A percentile compares a stretch with the other conserved stretches of the same genome.
Evolutionary conservation across 768 basidiomycete species (phyloP).

Genomic region (Kwoniella dendrophila): DNA sequence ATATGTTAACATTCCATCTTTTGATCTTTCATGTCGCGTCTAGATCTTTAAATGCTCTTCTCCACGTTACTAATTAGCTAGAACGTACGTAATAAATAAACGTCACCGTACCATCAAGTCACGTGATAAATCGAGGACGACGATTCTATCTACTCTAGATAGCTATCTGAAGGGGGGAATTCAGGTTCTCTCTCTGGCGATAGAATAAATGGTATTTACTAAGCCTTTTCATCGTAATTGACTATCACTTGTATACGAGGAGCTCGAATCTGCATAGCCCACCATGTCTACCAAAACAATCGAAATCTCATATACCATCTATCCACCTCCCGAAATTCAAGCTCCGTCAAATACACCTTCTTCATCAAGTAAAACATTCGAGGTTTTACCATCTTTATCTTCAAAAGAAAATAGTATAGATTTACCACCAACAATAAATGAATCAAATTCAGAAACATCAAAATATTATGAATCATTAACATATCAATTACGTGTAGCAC

Average conservation of each 20-base stretch:
- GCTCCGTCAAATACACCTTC: conserved; percentile 5
- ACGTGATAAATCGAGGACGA: neutral
- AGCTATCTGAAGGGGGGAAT: too few species aligned
- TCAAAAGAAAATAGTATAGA: neutral
- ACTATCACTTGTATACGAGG: too few species aligned
- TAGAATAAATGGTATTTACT: too few species aligned
- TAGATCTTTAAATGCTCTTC: neutral
- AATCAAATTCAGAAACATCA: neutral
- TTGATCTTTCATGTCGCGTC: conserved; percentile 16
- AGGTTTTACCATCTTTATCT: neutral
- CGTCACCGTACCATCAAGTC: neutral
- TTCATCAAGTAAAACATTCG: neutral
- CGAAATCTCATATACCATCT: conserved; percentile 12
- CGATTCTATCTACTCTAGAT: neutral
- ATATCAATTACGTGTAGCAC: conserved; percentile 20
- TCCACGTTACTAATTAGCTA: too few species aligned
- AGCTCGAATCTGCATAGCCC: too few species aligned
- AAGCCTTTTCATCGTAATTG: too few species aligned
- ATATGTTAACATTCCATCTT: neutral
- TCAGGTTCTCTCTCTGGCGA: too few species aligned
- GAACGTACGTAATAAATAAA: too few species aligned
- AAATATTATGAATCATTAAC: conserved; percentile 27
- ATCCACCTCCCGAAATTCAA: conserved; percentile 5
- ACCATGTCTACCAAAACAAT: conserved; percentile 13
- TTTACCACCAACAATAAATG: neutral